Base-by-base conservation (phyloP, 306 rosid species). In the Ormosia emarginata region DNA sequence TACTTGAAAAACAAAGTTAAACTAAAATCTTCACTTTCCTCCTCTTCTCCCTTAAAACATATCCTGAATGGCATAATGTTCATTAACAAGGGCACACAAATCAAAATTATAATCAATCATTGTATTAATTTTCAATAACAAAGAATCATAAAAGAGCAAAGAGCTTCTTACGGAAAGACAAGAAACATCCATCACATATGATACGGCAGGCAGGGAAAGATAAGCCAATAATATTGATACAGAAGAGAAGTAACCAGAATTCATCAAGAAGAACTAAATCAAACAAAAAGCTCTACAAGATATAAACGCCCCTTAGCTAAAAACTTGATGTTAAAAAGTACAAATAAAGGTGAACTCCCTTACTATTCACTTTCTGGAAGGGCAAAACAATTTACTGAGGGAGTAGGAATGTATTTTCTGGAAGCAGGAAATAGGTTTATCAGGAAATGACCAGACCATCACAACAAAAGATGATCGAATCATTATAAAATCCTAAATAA, bases 371-470 rank as follows among this genome's bases (percentile, higher is more conserved):
- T 68, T 85, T 56, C 74, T 36, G 86, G 62, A 53, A 76, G 74
- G 69, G 79, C 80, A 87, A 74, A 86, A 86, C 83, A 85, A 80
- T 70, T 71, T 82, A 79, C 83, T 66, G 67, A 74, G 77, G 80
- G 86, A 69, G 80, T 57, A 75, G 47, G 40, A 67, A 36, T 71
- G 82, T 66, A 83, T 82, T 53, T 70, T 62, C 71, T 59, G 50
- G 65, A 65, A 74, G 81, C 63, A 58, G 71, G 17, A 74, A 78
- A 62, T 75, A 78, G 63, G 79, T 75, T 79, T 79, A 88, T 81
- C 88, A 90, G 77, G 64, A 82, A 57, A 83, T 75, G 83, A 71
- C 78, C 87, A 83, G 40, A 78, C 84, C 86, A 86, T 50, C 65
- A 30, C 24, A 52, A 64, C 63, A 71, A 52, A 71, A 83, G 29